phyloP scores from a whole-genome alignment of 2,329 filamentous ascomycete genomes.

The Sclerotinia glacialis region DNA sequence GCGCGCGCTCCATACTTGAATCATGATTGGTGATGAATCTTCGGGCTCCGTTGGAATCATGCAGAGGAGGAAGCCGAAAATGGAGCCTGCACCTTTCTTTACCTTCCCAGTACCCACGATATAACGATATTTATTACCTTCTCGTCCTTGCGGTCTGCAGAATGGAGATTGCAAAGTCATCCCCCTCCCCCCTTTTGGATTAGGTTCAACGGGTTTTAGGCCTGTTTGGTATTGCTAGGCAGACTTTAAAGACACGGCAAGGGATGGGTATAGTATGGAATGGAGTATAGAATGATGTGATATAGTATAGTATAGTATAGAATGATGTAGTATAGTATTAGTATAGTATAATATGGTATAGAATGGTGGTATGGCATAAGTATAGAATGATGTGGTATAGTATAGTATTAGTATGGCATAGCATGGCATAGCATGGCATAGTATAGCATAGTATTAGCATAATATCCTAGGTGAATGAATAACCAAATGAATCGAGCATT shows the following conservation, averaged over 20 bases:
- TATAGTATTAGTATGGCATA: too few species aligned
- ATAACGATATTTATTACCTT: too few species aligned
- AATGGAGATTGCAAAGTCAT: neutral
- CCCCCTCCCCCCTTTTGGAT: neutral
- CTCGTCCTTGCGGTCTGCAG: neutral
- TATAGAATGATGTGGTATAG: too few species aligned
- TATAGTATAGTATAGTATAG: neutral
- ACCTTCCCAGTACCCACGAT: neutral
- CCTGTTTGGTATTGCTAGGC: neutral
- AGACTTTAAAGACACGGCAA: neutral
- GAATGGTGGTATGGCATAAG: too few species aligned
- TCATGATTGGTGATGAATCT: neutral
- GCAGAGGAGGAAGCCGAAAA: neutral
- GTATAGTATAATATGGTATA: too few species aligned
- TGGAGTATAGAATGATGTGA: neutral
- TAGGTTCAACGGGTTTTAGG: neutral
- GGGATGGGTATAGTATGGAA: neutral
- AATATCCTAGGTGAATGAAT: neutral
- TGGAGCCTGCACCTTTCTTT: neutral
- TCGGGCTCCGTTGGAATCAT: neutral
- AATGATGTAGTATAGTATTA: too few species aligned
- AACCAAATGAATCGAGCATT: neutral
- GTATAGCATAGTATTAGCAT: neutral
- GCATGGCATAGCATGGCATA: too few species aligned
- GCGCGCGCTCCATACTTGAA: neutral